These are phyloP conservation scores for Penstemon newberryi DNA, from an alignment of 257 asterid species.

Conservation along the genomic window DNA sequence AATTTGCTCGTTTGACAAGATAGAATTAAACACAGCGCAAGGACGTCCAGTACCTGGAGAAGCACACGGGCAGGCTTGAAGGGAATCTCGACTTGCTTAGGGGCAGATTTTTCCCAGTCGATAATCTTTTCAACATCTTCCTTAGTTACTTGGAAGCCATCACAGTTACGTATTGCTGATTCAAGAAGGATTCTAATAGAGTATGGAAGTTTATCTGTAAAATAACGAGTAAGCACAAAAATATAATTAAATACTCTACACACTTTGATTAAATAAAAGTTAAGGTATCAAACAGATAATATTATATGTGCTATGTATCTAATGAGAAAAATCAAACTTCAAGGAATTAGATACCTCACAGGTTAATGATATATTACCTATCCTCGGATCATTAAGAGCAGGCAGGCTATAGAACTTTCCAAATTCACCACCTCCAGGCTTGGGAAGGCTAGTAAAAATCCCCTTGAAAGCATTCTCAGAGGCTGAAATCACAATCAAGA, in stretches of 20 bases:
- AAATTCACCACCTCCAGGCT: constrained; percentile 93
- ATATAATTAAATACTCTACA: background rate
- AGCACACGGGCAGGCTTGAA: constrained; percentile 98
- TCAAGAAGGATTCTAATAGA: constrained; percentile 90
- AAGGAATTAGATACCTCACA: background rate
- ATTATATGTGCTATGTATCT: background rate
- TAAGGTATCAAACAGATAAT: background rate
- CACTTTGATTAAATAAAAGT: background rate
- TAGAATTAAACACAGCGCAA: background rate
- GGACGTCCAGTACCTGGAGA: constrained; percentile 65
- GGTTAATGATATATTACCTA: constrained; percentile 47
- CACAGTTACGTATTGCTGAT: constrained; percentile 96
- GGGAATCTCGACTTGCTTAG: constrained; percentile 88
- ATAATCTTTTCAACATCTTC: constrained; percentile 89
- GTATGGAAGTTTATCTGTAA: constrained; percentile 87
- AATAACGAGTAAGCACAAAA: constrained; percentile 17
- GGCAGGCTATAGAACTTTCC: constrained; percentile 90
- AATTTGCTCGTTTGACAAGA: constrained; percentile 11
- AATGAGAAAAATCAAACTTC: constrained; percentile 4
- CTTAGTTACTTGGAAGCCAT: constrained; percentile 85
- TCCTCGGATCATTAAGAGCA: constrained; percentile 83
- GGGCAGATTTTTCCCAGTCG: constrained; percentile 87
- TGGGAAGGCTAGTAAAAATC: constrained; percentile 74
- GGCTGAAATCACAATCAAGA: constrained; percentile 48
- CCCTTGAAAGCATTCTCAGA: constrained; percentile 77